Base-by-base conservation (phyloP, 164 flowering plant genomes). In the Vitis vinifera region DNA sequence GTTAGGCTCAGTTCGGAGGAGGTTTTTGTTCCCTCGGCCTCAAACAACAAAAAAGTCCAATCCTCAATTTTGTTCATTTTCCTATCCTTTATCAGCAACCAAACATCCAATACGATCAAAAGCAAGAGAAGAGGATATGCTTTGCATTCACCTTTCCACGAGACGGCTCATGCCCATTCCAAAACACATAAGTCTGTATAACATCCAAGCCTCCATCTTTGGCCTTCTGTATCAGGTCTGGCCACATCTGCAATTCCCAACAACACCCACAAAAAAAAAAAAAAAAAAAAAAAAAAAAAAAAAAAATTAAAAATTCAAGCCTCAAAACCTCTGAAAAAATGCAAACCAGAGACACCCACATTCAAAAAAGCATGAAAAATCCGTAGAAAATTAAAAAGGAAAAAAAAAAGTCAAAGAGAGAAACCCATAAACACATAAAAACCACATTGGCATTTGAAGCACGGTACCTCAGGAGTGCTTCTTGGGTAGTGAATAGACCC, bases 401-500 rank as follows among this genome's bases (percentile, higher is more conserved):
- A 16, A 17, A 71, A 62, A 15, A 13, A 55, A 44, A 19, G 58
- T 23, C 27, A 19, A 10, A 31, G 1, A 27, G 29, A 55, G 57
- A 56, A 27, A 75, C 71, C 77, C 67, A 49, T 13, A 57, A 71
- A 37, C 44, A 3, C 7, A 37, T 4, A 6, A 37, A 37, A 37
- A 53, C 67, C 50, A 64, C 73, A 81, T 71, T 76, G 62, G 64
- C 55, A 19, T 53, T 29, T 29, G 2, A 9, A 16, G 2, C 74
- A 2, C 3, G n/a, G 31, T 81, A 93, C 98, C 94, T 90, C 87
- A 57, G 98, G 98, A 75, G 88, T 83, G 80, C 98, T 93, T 80
- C 98, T 79, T 27, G 98, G 98, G 72, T 93, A 93, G 65, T 93
- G 98, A 80, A 93, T 89, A 70, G 98, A 91, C 17, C 97, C 97